A percentile compares a stretch with the other conserved stretches of the same genome.
These are phyloP conservation scores for Syncephalastrum racemosum DNA, from an alignment of 371 early-diverging fungal species.

Conservation along the genomic window DNA sequence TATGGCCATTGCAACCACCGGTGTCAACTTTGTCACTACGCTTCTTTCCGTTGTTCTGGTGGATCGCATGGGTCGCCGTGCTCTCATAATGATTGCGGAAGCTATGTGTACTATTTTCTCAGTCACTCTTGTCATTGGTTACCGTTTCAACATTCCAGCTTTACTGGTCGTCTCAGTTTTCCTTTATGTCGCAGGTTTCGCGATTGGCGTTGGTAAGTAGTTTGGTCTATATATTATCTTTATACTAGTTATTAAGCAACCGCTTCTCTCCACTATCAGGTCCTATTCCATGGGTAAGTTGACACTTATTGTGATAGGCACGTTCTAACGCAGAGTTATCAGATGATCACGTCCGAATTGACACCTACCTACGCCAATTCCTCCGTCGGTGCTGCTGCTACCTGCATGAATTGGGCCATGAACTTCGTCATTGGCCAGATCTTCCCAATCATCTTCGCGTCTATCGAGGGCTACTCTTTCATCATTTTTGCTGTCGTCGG, in stretches of 20 bases:
- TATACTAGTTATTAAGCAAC: conserved; percentile 12
- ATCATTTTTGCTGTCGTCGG: conserved; percentile 49
- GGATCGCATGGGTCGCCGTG: conserved; percentile 74
- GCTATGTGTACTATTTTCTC: conserved; percentile 54
- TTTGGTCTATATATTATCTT: too few relatives aligned
- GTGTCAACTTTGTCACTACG: conserved; percentile 57
- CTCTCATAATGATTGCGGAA: conserved; percentile 63
- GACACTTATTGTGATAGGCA: too few relatives aligned
- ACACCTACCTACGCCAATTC: conserved; percentile 58
- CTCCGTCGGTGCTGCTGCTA: conserved; percentile 40
- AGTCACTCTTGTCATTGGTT: conserved; percentile 50
- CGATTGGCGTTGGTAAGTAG: conserved; percentile 52
- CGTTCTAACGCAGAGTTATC: neutral
- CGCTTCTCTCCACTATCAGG: conserved; percentile 32
- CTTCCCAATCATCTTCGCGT: conserved; percentile 42
- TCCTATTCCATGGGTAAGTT: conserved; percentile 19
- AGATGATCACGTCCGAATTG: conserved; percentile 60
- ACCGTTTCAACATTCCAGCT: conserved; percentile 22
- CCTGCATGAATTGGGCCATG: conserved; percentile 47
- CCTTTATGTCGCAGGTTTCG: conserved; percentile 59
- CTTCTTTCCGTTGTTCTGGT: conserved; percentile 57
- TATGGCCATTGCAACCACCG: conserved; percentile 57
- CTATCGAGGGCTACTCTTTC: conserved; percentile 57
- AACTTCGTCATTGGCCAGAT: conserved; percentile 28
- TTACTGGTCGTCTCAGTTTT: conserved; percentile 36